These are phyloP conservation scores for Gloeostereum incarnatum DNA, from an alignment of 768 basidiomycete species.

Conservation along the genomic window DNA sequence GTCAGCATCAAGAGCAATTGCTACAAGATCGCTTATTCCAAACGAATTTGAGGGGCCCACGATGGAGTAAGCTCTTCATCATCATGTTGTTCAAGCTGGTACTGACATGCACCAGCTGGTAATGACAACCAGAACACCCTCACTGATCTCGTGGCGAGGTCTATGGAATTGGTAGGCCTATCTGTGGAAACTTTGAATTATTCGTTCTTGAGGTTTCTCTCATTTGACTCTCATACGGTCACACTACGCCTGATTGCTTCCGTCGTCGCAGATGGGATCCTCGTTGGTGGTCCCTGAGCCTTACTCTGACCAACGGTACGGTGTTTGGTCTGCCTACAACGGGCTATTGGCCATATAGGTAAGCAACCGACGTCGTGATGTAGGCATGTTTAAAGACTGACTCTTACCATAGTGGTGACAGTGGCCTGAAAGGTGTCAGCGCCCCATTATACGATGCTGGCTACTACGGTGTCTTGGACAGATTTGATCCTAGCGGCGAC, in stretches of 20 bases:
- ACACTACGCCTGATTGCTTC: neutral
- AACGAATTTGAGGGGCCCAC: constrained; percentile 19
- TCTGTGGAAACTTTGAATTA: constrained; percentile 15
- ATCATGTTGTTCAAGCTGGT: neutral
- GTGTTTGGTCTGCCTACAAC: constrained; percentile 18
- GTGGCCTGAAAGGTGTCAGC: constrained; percentile 16
- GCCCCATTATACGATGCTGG: constrained; percentile 18
- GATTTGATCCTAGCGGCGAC: neutral
- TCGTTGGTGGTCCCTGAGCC: constrained; percentile 21
- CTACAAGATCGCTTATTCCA: constrained; percentile 19
- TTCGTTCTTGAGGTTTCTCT: constrained; percentile 13
- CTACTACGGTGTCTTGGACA: constrained; percentile 10
- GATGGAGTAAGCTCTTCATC: constrained; percentile 16
- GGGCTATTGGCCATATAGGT: constrained; percentile 20
- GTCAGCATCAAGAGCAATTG: constrained; percentile 14
- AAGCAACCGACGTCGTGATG: neutral
- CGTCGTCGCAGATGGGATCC: constrained; percentile 17
- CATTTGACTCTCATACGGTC: neutral
- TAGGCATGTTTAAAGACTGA: neutral
- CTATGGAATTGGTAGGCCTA: constrained; percentile 16
- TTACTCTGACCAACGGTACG: constrained; percentile 20
- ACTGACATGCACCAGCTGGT: constrained; percentile 12
- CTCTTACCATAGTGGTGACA: constrained; percentile 15
- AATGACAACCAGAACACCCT: constrained; percentile 22
- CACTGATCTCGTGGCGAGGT: constrained; percentile 13